A percentile compares a stretch with the other conserved stretches of the same genome.
These are phyloP conservation scores for Pterulicium gracile DNA, from an alignment of 1,284 basidiomycete genomes.

Conservation along the genomic window DNA sequence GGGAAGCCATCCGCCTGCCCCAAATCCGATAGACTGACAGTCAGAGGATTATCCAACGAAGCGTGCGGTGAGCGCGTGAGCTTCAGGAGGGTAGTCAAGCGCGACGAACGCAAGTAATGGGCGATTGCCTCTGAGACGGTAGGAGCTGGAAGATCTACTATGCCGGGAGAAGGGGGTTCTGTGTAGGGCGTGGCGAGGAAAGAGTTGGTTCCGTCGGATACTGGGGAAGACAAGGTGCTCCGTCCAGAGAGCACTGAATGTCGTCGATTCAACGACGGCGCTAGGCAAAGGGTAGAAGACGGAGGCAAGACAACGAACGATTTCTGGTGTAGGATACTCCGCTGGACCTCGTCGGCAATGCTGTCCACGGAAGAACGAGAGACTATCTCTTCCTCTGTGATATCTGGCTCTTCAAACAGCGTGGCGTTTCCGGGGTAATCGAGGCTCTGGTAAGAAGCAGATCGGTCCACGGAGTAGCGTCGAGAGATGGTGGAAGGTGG, in stretches of 20 bases:
- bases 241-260: constrained; percentile 38
- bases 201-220: constrained; percentile 39
- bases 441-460: constrained; percentile 36
- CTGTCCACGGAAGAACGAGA: constrained; percentile 77
- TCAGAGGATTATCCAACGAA: constrained; percentile 57
- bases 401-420: constrained; percentile 41
- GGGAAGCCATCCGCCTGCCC: constrained; percentile 77
- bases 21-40: constrained; percentile 89
- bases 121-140: constrained; percentile 60
- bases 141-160: constrained; percentile 27
- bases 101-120: constrained; percentile 74
- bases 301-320: constrained; percentile 9
- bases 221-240: constrained; percentile 36
- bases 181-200: constrained; percentile 35
- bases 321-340: constrained; percentile 39
- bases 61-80: constrained; percentile 74
- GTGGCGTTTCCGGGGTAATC: constrained; percentile 35
- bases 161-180: constrained; percentile 35
- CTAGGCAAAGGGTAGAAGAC: constrained; percentile 26
- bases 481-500: constrained; percentile 34
- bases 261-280: constrained; percentile 37
- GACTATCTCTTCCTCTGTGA: constrained; percentile 33
- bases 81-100: constrained; percentile 74
- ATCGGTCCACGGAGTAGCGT: constrained; percentile 34
- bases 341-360: constrained; percentile 68